These are phyloP conservation scores for Macrophomina tecta DNA, from an alignment of 2,329 filamentous ascomycete genomes.

Conservation along the genomic window DNA sequence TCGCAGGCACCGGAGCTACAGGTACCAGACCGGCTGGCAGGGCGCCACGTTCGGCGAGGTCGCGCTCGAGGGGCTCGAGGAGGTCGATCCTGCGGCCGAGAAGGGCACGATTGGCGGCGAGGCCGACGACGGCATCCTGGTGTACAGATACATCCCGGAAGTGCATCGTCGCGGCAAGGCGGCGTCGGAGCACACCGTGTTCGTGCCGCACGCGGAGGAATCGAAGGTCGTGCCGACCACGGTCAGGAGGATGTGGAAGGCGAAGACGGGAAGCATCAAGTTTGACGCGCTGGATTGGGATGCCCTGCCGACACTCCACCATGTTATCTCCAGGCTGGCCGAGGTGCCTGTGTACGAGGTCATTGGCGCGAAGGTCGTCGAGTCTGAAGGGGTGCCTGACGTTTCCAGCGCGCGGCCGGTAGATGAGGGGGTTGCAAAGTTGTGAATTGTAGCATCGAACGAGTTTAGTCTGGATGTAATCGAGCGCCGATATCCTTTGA, in stretches of 20 bases:
- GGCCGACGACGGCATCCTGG: slow-evolving; percentile 57
- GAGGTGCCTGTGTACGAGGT: slow-evolving; percentile 65
- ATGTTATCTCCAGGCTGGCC: slow-evolving; percentile 59
- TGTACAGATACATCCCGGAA: slow-evolving; percentile 64
- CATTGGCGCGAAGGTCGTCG: slow-evolving; percentile 61
- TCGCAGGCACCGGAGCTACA: slow-evolving; percentile 44
- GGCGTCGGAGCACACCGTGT: slow-evolving; percentile 61
- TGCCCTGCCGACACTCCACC: slow-evolving; percentile 65
- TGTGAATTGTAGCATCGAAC: slow-evolving; percentile 29
- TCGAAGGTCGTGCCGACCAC: slow-evolving; percentile 42
- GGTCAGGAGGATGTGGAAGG: slow-evolving; percentile 43
- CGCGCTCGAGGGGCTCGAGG: slow-evolving; percentile 36
- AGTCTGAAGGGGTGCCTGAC: slow-evolving; percentile 61
- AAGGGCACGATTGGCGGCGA: slow-evolving; percentile 27
- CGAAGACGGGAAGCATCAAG: slow-evolving; percentile 52
- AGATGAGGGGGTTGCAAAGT: slow-evolving; percentile 33
- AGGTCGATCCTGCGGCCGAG: slow-evolving; percentile 27
- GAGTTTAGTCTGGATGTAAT: background rate
- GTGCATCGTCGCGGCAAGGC: slow-evolving; percentile 57
- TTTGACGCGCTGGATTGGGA: slow-evolving; percentile 61
- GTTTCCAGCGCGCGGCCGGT: slow-evolving; percentile 46
- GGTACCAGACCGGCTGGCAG: slow-evolving; percentile 49
- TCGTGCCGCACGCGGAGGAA: slow-evolving; percentile 44
- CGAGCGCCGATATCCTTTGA: background rate
- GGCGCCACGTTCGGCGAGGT: slow-evolving; percentile 42